Percentiles rank a stretch among this genome's conserved stretches.
Conservation (phyloP, 2,329 filamentous ascomycete genomes). For the Tolypocladium tropicale region DNA sequence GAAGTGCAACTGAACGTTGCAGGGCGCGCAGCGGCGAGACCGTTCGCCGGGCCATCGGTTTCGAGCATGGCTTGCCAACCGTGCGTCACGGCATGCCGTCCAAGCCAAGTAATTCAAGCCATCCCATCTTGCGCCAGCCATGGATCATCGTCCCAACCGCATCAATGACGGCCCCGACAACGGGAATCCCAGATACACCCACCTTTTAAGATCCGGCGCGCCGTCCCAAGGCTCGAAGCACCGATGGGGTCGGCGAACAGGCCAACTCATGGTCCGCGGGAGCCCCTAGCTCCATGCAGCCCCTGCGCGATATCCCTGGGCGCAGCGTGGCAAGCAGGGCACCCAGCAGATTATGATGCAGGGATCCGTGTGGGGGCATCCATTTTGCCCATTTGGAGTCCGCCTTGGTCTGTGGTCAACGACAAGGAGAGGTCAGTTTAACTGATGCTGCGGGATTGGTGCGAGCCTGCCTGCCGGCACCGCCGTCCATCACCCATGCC, state of each 20-base stretch:
- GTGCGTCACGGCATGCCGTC: background rate
- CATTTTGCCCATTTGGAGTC: background rate
- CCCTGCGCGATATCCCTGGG: background rate
- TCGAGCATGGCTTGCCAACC: no score
- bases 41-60: no score
- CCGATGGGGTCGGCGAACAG: background rate
- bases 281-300: background rate
- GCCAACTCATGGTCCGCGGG: constrained; percentile 2
- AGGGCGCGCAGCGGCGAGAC: background rate
- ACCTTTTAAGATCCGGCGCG: constrained; percentile 3
- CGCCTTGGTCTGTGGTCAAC: background rate
- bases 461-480: background rate
- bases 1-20: no score
- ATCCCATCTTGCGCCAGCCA: background rate
- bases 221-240: background rate
- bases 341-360: background rate
- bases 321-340: constrained; percentile 2
- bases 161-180: background rate
- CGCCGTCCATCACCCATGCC: background rate
- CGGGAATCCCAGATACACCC: constrained; percentile 6
- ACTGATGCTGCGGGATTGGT: background rate
- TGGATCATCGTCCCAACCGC: background rate
- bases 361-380: background rate
- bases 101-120: background rate
- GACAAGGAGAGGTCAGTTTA: background rate